Conservation (phyloP, 116 monocot genomes). For the Thalassia testudinum region DNA sequence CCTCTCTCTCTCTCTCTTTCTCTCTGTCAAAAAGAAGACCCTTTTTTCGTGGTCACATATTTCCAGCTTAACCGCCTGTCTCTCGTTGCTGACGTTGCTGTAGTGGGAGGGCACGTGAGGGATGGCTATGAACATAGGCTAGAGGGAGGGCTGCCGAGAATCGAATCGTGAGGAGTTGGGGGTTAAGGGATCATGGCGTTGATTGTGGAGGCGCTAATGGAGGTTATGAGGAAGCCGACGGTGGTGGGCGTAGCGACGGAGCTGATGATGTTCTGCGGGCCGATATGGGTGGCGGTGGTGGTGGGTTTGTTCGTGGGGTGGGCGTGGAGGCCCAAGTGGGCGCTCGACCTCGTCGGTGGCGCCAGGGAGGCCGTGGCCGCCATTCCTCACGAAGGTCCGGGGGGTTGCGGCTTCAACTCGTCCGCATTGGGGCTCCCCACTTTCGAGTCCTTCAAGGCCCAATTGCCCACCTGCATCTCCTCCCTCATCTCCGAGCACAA, state of each 20-base stretch:
- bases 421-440: neutral
- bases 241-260: conserved; percentile 5
- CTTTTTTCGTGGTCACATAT: neutral
- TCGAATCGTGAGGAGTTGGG: neutral
- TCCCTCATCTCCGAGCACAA: conserved; percentile 7
- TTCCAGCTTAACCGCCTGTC: neutral
- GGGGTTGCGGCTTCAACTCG: neutral
- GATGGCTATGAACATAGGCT: neutral
- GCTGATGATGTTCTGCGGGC: conserved; percentile 17
- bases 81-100: neutral
- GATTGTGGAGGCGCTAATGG: conserved; percentile 11
- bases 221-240: conserved; percentile 9
- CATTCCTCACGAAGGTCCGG: neutral
- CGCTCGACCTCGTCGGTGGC: conserved; percentile 17
- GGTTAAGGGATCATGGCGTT: no score
- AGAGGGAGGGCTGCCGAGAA: neutral
- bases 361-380: neutral
- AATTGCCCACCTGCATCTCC: conserved; percentile 12
- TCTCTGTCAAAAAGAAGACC: neutral
- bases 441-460: conserved; percentile 16
- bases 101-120: no score
- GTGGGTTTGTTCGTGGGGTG: conserved; percentile 65
- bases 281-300: conserved; percentile 45
- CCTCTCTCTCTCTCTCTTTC: neutral
- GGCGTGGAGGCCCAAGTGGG: conserved; percentile 81